Conservation (phyloP, 495 filamentous ascomycete genomes). For the Oidiodendron maius region DNA sequence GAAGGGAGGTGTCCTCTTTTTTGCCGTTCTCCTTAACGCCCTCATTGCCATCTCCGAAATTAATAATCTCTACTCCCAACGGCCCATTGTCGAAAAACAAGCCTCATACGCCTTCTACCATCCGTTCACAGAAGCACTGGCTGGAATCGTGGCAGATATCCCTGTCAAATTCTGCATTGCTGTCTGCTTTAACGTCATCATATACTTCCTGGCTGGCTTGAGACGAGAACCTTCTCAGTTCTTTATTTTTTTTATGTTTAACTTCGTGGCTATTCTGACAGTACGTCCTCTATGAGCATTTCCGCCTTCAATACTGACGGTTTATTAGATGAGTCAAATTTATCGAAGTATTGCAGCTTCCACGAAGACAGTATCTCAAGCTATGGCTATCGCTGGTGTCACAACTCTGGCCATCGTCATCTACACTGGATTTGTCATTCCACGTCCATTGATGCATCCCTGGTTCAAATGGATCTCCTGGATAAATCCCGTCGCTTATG, state of each 20-base stretch:
- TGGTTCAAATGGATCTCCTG: slow-evolving; percentile 81
- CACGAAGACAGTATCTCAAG: slow-evolving; percentile 73
- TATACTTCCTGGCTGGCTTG: slow-evolving; percentile 71
- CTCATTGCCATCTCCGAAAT: slow-evolving; percentile 56
- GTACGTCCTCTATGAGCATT: slow-evolving; percentile 73
- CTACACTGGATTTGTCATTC: slow-evolving; percentile 79
- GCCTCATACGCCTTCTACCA: slow-evolving; percentile 60
- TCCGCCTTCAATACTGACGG: slow-evolving; percentile 55
- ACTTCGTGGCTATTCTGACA: slow-evolving; percentile 57
- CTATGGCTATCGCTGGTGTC: slow-evolving; percentile 73
- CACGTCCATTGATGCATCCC: slow-evolving; percentile 65
- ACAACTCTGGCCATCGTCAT: slow-evolving; percentile 60
- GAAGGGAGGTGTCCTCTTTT: slow-evolving; percentile 53
- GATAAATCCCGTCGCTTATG: slow-evolving; percentile 77
- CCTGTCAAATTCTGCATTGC: slow-evolving; percentile 48
- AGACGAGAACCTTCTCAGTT: slow-evolving; percentile 48
- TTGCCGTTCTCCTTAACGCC: slow-evolving; percentile 48
- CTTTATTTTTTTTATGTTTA: slow-evolving; percentile 63
- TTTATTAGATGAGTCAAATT: slow-evolving; percentile 66
- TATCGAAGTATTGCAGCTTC: slow-evolving; percentile 79
- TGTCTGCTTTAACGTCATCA: slow-evolving; percentile 36
- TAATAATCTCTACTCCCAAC: slow-evolving; percentile 52
- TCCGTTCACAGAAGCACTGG: slow-evolving; percentile 54
- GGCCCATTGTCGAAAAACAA: slow-evolving; percentile 62
- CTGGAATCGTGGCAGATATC: slow-evolving; percentile 53